phyloP scores from a whole-genome alignment of 2,329 filamentous ascomycete genomes.

The Monilinia aucupariae region DNA sequence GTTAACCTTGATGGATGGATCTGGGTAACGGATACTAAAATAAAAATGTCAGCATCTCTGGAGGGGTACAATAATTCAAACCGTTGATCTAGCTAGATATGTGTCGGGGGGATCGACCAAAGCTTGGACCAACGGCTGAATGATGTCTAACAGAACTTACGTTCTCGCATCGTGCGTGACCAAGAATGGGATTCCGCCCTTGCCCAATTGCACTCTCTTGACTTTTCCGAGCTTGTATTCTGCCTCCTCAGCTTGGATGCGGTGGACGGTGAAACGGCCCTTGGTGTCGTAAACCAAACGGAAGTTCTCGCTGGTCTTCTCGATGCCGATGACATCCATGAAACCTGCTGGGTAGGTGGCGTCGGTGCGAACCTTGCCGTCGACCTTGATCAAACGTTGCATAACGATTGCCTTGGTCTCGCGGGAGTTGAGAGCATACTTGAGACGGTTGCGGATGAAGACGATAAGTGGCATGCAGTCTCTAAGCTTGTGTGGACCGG shows the following conservation, averaged over 20 bases:
- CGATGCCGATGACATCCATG: constrained; percentile 99
- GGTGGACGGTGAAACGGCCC: constrained; percentile 99
- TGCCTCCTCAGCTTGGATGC: constrained; percentile 97
- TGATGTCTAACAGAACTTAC: constrained; percentile 97
- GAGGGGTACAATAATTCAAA: constrained; percentile 29
- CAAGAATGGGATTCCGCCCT: constrained; percentile 99
- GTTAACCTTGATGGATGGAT: constrained; percentile 98
- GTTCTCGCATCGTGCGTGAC: constrained; percentile 99
- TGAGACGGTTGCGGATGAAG: constrained; percentile 94
- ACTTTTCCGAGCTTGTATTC: constrained; percentile 99
- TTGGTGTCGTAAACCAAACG: constrained; percentile 99
- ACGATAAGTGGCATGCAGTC: constrained; percentile 98
- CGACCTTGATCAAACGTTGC: constrained; percentile 99
- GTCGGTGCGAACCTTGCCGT: constrained; percentile 99
- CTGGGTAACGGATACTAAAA: constrained; percentile 94
- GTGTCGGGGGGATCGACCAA: constrained; percentile 58
- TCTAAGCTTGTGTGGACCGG: constrained; percentile 98
- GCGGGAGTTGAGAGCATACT: constrained; percentile 98
- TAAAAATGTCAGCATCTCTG: constrained; percentile 34
- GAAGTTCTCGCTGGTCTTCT: constrained; percentile 99
- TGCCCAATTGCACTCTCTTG: constrained; percentile 98
- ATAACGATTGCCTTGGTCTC: constrained; percentile 97
- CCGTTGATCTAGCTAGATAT: constrained; percentile 35
- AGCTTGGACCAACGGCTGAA: constrained; percentile 99
- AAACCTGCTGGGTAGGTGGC: constrained; percentile 94